Conservation (phyloP, 1,284 basidiomycete genomes). For the Porodaedalea pini region DNA sequence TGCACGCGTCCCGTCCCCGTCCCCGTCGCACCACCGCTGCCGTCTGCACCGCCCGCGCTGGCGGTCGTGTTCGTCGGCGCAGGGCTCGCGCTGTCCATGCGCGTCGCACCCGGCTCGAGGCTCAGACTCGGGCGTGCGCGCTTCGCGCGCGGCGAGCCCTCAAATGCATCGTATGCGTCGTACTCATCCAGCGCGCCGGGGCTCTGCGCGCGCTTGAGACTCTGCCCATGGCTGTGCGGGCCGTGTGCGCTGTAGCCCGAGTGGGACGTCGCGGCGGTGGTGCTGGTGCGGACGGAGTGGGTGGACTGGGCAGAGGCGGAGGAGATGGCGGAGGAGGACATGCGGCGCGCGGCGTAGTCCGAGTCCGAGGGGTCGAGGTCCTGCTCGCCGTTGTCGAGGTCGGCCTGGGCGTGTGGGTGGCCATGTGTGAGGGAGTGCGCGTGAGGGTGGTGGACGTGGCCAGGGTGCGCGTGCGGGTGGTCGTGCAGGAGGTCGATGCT, state of each 20-base stretch:
- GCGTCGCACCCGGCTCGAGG: conserved; percentile 1
- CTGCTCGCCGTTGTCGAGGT: not conserved
- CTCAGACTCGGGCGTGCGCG: conserved; percentile 10
- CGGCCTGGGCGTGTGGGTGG: conserved; percentile 36
- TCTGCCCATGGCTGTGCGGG: conserved; percentile 15
- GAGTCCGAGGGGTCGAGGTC: conserved; percentile 1
- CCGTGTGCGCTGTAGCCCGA: conserved; percentile 34
- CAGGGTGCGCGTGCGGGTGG: conserved; percentile 40
- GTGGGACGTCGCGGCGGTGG: conserved; percentile 57
- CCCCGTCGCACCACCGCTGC: not conserved
- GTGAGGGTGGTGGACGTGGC: conserved; percentile 35
- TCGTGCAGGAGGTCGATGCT: conserved; percentile 23
- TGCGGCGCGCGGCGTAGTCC: conserved; percentile 49
- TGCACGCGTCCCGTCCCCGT: conserved; percentile 7
- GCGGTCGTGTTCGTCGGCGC: not conserved
- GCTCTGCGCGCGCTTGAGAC: conserved; percentile 54
- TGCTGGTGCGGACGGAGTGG: conserved; percentile 34
- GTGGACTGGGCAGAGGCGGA: conserved; percentile 37
- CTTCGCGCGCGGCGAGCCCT: conserved; percentile 6
- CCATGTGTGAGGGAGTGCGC: conserved; percentile 34
- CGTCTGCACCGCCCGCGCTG: not conserved
- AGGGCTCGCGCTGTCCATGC: not conserved
- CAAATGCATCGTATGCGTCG: conserved; percentile 23
- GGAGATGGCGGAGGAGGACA: conserved; percentile 59
- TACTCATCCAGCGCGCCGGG: conserved; percentile 29